Evolutionary conservation across 495 filamentous ascomycete species (phyloP).

Genomic region (Thozetella sp.): DNA sequence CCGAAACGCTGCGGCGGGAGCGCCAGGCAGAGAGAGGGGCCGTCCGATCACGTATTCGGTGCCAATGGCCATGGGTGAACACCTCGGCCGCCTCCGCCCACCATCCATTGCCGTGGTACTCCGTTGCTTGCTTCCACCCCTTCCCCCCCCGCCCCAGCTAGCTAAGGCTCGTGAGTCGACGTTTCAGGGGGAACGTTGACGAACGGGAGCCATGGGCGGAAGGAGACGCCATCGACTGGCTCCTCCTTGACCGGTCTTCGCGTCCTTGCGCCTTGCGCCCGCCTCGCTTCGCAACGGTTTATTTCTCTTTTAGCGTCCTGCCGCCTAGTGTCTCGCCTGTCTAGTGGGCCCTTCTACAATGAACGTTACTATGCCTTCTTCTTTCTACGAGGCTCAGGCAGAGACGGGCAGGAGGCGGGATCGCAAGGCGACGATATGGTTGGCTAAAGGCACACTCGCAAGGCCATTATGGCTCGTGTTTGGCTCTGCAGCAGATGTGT

Average conservation of each 20-base stretch:
- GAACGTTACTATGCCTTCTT: neutral
- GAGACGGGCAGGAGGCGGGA: too few species aligned
- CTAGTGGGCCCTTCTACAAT: neutral
- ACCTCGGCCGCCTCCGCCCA: slow-evolving; percentile 1
- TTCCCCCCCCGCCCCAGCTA: neutral
- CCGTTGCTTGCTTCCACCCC: neutral
- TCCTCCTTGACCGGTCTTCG: neutral
- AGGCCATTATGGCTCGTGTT: neutral
- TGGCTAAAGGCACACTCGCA: neutral
- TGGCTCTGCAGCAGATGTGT: neutral
- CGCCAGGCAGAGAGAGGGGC: neutral
- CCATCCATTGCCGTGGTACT: neutral
- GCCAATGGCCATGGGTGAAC: neutral
- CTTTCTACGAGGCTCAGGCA: neutral
- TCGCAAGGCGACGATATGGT: neutral
- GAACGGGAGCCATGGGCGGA: neutral
- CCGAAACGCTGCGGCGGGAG: neutral
- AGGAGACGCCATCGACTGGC: neutral
- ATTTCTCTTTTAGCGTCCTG: neutral
- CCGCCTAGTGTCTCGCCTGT: neutral
- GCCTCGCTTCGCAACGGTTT: neutral
- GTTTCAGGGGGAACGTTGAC: neutral
- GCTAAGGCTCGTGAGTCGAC: neutral
- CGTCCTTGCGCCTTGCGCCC: neutral
- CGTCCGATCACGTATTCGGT: neutral